Base-by-base conservation (phyloP, 1,139 yeast species). In the Kodamaea sp. region DNA sequence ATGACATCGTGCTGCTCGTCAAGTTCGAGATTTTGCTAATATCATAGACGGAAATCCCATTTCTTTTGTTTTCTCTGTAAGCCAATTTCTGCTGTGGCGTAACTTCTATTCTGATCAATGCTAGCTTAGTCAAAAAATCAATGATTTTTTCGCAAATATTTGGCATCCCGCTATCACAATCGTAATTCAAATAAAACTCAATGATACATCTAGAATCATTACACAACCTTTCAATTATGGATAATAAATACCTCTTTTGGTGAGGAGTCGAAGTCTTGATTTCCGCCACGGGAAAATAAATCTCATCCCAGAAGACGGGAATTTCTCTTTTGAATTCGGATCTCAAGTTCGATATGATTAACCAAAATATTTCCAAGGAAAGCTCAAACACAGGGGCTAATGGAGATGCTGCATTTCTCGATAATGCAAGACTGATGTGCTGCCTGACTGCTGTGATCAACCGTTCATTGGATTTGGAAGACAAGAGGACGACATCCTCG, bases 111-210 rank as follows among this genome's bases (percentile, higher is more conserved):
- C 89, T 73, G 1, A 83, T 72, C 28, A 86, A 67, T 0, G 96
- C 82, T 39, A 84, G 63, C 46, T 76, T 78, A 5, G 95, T 84
- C 46, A 92, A 68, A 47, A 84, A 82, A 47, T 88, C 92, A 36
- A 89, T 78, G 25, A 87, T 66, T 35, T 78, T 73, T 59, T 94
- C 98, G 57, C 92, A 88, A 32, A 90, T 73, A 55, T 92, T 92
- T 30, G 95, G 87, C 73, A 83, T 77, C 5, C 77, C 68, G 12
- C 83, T 74, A 56, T 89, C 96, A 65, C 99, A 94, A 59, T 94
- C 99, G 59, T 92, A 94, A 58, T 94, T 94, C 51, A 94, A 73
- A 55, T 90, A 94, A 43, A 92, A 79, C 60, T 94, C 99, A 40
- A 94, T 88, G 40, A 94, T 69, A 23, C 95, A 84, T 44, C 96